A percentile compares a stretch with the other conserved stretches of the same genome.
phyloP scores from a whole-genome alignment of 2,329 filamentous ascomycete genomes.

The Scedosporium apiospermum region DNA sequence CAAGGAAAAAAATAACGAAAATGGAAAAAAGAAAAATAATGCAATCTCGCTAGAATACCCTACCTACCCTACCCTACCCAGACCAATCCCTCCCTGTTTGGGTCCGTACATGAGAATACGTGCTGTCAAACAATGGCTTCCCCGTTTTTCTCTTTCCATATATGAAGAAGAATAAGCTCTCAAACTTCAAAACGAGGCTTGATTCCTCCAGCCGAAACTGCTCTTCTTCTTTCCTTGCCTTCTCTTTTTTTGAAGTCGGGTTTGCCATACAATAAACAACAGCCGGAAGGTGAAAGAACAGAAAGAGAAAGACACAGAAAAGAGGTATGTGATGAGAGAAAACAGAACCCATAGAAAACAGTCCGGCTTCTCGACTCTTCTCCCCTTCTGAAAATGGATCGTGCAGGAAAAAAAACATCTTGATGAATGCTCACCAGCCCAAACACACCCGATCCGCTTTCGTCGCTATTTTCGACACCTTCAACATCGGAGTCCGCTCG shows the following conservation, averaged over 20 bases:
- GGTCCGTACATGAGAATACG: not conserved
- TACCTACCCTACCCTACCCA: not conserved
- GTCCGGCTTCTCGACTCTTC: no score
- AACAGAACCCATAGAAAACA: no score
- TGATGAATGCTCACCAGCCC: not conserved
- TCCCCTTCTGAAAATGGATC: no score
- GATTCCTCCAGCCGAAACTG: no score
- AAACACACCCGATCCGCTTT: not conserved
- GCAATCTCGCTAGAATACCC: no score
- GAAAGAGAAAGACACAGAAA: not conserved
- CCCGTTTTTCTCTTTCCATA: no score
- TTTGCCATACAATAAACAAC: not conserved
- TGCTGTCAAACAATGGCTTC: not conserved
- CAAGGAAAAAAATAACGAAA: slow-evolving; percentile 5
- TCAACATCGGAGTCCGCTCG: no score
- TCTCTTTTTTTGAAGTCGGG: not conserved
- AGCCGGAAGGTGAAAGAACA: not conserved
- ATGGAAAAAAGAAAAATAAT: not conserved
- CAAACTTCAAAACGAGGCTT: not conserved
- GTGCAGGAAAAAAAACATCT: no score
- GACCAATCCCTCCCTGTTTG: not conserved
- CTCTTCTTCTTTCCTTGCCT: no score
- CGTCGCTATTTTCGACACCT: no score
- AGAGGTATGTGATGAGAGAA: no score
- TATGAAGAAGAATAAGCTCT: not conserved